These are phyloP conservation scores for Cryomyces antarcticus DNA, from an alignment of 495 filamentous ascomycete genomes.

Conservation along the genomic window DNA sequence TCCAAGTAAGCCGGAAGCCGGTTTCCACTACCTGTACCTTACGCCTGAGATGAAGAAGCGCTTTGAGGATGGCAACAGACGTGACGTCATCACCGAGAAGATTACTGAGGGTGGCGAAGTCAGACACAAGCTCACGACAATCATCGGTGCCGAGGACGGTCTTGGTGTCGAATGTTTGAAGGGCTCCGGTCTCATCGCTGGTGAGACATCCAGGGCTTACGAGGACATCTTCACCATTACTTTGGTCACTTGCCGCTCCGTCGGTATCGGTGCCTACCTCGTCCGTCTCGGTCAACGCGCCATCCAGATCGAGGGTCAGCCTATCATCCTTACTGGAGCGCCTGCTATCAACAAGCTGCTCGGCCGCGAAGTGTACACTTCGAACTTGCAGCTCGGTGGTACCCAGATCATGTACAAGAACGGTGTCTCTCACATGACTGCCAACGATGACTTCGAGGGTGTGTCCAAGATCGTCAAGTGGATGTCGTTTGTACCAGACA, in stretches of 20 bases:
- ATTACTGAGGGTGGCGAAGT: conserved; percentile 73
- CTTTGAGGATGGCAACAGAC: conserved; percentile 63
- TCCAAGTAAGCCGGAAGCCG: conserved; percentile 56
- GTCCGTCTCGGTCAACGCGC: conserved; percentile 94
- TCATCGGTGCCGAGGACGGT: conserved; percentile 87
- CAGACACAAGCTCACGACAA: conserved; percentile 81
- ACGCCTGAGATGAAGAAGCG: conserved; percentile 68
- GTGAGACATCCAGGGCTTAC: conserved; percentile 90
- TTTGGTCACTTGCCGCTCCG: conserved; percentile 84
- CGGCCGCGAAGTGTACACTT: conserved; percentile 94
- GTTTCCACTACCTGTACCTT: conserved; percentile 98
- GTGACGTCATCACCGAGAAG: conserved; percentile 74
- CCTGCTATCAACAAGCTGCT: conserved; percentile 96
- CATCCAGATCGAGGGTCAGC: conserved; percentile 96
- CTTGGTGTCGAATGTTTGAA: conserved; percentile 94
- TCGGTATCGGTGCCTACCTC: conserved; percentile 90
- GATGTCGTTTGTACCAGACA: conserved; percentile 91
- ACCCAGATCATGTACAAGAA: conserved; percentile 99
- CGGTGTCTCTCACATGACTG: conserved; percentile 97
- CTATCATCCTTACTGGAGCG: conserved; percentile 95
- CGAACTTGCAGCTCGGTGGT: conserved; percentile 94
- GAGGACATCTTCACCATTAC: conserved; percentile 99
- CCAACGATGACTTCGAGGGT: conserved; percentile 92
- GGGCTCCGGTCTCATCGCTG: conserved; percentile 93
- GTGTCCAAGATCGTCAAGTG: conserved; percentile 95